Conservation (phyloP, 164 flowering plant genomes). For the Chimonanthus salicifolius region DNA sequence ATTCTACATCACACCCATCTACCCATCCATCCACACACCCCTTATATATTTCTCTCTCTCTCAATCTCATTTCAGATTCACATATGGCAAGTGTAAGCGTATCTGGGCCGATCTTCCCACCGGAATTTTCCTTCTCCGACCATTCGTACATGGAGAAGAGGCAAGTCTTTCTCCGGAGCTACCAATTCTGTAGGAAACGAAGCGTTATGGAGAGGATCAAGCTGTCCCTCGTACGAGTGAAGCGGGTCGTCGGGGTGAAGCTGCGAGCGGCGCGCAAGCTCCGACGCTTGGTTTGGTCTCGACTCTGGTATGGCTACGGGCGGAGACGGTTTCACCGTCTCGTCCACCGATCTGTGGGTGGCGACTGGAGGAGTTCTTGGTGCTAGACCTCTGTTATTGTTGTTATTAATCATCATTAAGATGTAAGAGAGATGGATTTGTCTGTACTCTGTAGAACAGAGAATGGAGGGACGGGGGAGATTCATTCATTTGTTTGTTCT, state of each 20-base stretch:
- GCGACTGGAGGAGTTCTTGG: neutral
- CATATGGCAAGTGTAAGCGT: too few species aligned
- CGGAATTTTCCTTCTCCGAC: constrained; percentile 9
- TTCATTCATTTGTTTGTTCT: neutral
- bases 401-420: neutral
- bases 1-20: neutral
- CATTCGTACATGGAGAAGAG: constrained; percentile 46
- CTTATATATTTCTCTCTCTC: neutral
- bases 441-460: too few species aligned
- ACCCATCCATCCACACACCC: neutral
- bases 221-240: constrained; percentile 31
- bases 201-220: constrained; percentile 43
- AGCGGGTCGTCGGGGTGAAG: constrained; percentile 32
- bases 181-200: constrained; percentile 52
- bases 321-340: constrained; percentile 32
- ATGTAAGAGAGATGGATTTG: too few species aligned
- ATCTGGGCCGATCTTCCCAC: neutral
- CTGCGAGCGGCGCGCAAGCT: constrained; percentile 37
- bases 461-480: too few species aligned
- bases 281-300: constrained; percentile 34
- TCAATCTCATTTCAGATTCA: neutral
- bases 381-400: neutral
- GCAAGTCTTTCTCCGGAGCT: constrained; percentile 64
- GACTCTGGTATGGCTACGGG: constrained; percentile 21
- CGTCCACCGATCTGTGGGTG: neutral